Conservation (phyloP, 345 rosid genomes). For the Populus alba region DNA sequence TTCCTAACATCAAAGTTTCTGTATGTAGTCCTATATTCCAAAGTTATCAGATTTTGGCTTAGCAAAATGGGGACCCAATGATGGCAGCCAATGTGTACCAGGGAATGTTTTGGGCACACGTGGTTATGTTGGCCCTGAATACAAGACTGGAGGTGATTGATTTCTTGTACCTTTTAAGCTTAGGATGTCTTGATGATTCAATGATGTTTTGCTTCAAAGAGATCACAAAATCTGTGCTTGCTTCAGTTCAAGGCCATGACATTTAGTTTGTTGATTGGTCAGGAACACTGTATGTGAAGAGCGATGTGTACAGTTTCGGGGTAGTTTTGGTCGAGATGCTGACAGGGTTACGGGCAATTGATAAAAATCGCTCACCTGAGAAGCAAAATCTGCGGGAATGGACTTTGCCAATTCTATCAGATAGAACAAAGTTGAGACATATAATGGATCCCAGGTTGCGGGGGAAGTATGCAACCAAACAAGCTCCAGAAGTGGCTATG, state of each 20-base stretch:
- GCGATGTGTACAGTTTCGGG: slow-evolving; percentile 18
- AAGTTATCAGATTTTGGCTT: slow-evolving; percentile 7
- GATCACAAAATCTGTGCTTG: too few species aligned
- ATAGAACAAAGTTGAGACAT: background rate
- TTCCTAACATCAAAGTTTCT: too few species aligned
- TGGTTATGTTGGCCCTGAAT: background rate
- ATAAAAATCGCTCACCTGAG: background rate
- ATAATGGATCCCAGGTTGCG: slow-evolving; percentile 7
- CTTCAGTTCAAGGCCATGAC: too few species aligned
- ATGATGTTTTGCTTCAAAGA: too few species aligned
- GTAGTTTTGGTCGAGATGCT: slow-evolving; percentile 18
- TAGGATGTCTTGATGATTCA: background rate
- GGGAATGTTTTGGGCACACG: background rate
- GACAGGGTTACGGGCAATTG: slow-evolving; percentile 7
- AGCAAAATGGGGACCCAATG: background rate
- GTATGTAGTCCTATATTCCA: background rate
- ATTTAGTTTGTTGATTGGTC: background rate
- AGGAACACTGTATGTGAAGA: slow-evolving; percentile 14
- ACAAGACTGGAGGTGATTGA: background rate
- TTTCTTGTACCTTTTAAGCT: background rate
- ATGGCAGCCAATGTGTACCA: background rate
- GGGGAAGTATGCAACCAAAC: slow-evolving; percentile 8
- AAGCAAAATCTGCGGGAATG: background rate
- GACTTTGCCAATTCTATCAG: background rate
- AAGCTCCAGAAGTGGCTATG: background rate